A percentile compares a stretch with the other conserved stretches of the same genome.
Evolutionary conservation across 106 monocot species (phyloP).

Genomic region (Platanthera zijinensis): DNA sequence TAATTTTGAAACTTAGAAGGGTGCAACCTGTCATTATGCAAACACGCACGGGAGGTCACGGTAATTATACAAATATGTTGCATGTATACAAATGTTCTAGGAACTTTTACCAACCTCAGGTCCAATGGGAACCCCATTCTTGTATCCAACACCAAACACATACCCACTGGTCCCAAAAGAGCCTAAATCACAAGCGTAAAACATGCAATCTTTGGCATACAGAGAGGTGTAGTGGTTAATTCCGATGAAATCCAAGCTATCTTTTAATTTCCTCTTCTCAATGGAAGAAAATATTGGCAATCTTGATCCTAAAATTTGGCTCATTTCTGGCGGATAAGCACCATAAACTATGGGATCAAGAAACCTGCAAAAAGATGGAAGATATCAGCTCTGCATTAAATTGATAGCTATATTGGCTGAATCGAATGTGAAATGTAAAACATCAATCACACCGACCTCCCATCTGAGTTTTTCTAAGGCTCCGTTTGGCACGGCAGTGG

Average conservation of each 20-base stretch:
- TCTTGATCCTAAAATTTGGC: constrained; percentile 20
- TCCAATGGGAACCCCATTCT: constrained; percentile 37
- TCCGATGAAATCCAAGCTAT: constrained; percentile 47
- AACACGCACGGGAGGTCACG: too few species aligned
- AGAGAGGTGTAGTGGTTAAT: constrained; percentile 46
- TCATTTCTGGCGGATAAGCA: constrained; percentile 42
- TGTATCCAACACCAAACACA: constrained; percentile 15
- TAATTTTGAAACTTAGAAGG: too few species aligned
- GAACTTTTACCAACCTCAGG: constrained; percentile 17
- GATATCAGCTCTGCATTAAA: too few species aligned
- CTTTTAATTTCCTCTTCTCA: constrained; percentile 19
- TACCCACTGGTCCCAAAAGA: constrained; percentile 9
- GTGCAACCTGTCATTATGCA: too few species aligned
- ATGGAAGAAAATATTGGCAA: constrained; percentile 27
- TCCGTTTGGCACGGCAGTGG: too few species aligned
- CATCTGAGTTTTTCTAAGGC: too few species aligned
- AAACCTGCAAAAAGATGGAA: neutral
- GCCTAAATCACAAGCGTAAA: constrained; percentile 17
- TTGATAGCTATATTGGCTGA: too few species aligned
- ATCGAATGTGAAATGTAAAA: too few species aligned
- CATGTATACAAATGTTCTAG: too few species aligned
- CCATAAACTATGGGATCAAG: constrained; percentile 45
- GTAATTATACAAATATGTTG: too few species aligned
- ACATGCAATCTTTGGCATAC: constrained; percentile 44
- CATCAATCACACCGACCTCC: too few species aligned